Evolutionary conservation across 352 stramenopile species (phyloP).

Genomic region (Pythium rishiriense): DNA sequence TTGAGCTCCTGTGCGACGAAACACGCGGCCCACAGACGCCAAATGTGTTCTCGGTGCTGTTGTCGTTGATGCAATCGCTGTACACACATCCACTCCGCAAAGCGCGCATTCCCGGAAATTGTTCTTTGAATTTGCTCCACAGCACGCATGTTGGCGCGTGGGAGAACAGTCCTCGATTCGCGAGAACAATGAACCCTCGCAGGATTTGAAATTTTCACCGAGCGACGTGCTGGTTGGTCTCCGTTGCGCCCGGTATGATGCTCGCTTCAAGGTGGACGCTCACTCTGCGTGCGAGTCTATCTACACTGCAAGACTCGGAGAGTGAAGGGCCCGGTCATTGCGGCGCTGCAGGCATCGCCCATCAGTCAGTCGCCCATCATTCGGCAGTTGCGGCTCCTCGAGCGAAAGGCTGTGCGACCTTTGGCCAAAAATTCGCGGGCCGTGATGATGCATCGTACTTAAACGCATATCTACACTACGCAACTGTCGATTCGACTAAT

Average conservation of each 20-base stretch:
- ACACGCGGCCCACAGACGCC: background rate
- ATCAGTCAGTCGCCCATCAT: slow-evolving; percentile 4
- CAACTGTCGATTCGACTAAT: background rate
- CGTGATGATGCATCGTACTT: background rate
- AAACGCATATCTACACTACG: background rate
- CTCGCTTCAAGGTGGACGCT: background rate
- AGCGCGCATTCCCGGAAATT: background rate
- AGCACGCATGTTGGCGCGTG: no score
- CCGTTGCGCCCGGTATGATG: background rate
- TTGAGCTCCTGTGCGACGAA: background rate
- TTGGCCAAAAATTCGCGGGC: slow-evolving; percentile 19
- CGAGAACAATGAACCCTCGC: slow-evolving; percentile 12
- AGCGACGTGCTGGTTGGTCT: background rate
- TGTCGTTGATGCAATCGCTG: background rate
- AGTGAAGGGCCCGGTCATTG: no score
- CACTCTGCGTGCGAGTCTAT: background rate
- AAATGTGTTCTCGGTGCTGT: background rate
- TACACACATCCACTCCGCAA: background rate
- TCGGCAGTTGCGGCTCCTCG: background rate
- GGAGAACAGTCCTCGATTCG: background rate
- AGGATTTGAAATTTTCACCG: slow-evolving; percentile 17
- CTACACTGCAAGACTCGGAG: no score
- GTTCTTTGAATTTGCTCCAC: no score
- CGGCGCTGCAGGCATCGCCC: no score
- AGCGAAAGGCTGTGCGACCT: background rate